Percentiles rank a stretch among this genome's conserved stretches.
These are phyloP conservation scores for Cryomyces minteri DNA, from an alignment of 495 filamentous ascomycete species.

Conservation along the genomic window DNA sequence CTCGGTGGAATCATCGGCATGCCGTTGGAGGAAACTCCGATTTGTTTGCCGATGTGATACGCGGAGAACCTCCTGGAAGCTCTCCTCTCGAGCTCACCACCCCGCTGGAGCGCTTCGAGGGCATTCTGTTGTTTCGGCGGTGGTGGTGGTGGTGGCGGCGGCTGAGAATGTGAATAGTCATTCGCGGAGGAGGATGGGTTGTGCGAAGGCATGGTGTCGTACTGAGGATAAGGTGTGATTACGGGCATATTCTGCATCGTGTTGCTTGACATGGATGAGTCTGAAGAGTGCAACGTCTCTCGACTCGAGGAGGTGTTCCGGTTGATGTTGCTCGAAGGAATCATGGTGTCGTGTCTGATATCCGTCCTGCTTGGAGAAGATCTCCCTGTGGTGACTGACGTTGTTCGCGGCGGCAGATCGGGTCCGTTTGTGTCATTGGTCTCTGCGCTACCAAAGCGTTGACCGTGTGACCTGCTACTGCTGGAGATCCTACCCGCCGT, in stretches of 20 bases:
- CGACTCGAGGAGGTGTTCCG: conserved; percentile 27
- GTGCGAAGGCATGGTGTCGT: conserved; percentile 29
- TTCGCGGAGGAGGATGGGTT: conserved; percentile 8
- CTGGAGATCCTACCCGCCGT: conserved; percentile 18
- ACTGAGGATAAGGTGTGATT: conserved; percentile 42
- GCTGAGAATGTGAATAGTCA: not conserved
- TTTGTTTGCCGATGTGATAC: conserved; percentile 88
- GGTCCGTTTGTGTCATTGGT: conserved; percentile 31
- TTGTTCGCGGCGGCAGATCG: conserved; percentile 26
- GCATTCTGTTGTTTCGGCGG: conserved; percentile 78
- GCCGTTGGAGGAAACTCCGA: conserved; percentile 62
- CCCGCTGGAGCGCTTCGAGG: conserved; percentile 73
- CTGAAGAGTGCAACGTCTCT: conserved; percentile 10
- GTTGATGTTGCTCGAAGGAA: conserved; percentile 19
- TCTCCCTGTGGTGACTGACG: conserved; percentile 17
- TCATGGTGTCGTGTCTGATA: conserved; percentile 7
- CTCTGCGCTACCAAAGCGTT: conserved; percentile 28
- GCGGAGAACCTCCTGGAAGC: conserved; percentile 85
- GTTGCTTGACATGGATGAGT: conserved; percentile 43
- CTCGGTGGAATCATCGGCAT: conserved; percentile 65
- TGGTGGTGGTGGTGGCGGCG: conserved; percentile 13
- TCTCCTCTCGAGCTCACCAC: conserved; percentile 79
- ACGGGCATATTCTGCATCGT: conserved; percentile 52
- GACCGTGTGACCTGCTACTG: conserved; percentile 20
- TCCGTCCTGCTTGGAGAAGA: conserved; percentile 12